Base-by-base conservation (phyloP, 805 yeast genomes). In the Wickerhamiella qilinensis region DNA sequence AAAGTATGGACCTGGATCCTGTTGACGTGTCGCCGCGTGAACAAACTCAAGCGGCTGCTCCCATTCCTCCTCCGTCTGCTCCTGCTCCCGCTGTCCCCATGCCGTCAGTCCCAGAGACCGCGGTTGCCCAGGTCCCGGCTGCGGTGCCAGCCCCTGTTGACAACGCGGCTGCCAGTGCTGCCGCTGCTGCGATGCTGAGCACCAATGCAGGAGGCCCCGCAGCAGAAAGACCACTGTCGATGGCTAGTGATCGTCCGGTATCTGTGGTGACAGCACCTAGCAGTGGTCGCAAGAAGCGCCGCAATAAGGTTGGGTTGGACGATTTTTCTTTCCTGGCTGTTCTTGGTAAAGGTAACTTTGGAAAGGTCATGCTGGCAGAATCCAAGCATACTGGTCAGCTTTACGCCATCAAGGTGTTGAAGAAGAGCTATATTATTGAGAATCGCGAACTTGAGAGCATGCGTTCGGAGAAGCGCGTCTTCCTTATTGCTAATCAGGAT, bases 281-380 rank as follows among this genome's bases (percentile, higher is more conserved):
- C 17, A 12, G 12, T 20, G 33, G 74, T 83, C 48, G 73, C 79
- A 51, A 78, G 76, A 57, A 74, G 29, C 30, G 35, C 6, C 40
- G 43, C 16, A 47, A 48, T 18, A 58, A 63, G 52, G 56, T 86
- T 40, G 96, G 98, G 0, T 68, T 91, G 41, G 97, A 91, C 57
- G 97, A 91, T 59, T 91, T 91, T 68, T 79, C 83, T 49, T 80
- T 91, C 53, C 62, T 91, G 48, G 93, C 96, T 8, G 98, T 91
- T 8, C 68, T 91, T 42, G 99, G 99, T 51, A 91, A 86, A 57
- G 99, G 99, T 62, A 91, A 91, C 58, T 91, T 91, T 57, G 99
- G 99, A 60, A 91, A 91, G 56, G 98, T 91, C 40, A 83, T 91
- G 86, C 69, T 91, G 48, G 97, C 96, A 1, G 94, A 88, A 60